phyloP scores from a whole-genome alignment of 164 flowering plant genomes.

The Houttuynia cordata region DNA sequence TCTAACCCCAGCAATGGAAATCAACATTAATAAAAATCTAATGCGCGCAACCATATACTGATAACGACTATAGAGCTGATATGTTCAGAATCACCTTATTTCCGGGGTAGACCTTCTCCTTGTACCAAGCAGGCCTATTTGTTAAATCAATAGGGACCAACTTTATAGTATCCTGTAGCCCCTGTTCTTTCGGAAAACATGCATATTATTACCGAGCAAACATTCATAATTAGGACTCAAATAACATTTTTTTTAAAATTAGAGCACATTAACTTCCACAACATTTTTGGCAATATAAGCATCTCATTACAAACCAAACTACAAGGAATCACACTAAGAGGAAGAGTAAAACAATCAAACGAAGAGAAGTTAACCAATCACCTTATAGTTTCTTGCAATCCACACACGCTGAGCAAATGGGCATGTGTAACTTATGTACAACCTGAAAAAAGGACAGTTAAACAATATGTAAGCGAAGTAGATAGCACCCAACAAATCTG shows the following conservation, averaged over 20 bases:
- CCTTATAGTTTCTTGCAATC: constrained; percentile 82
- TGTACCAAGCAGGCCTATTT: constrained; percentile 81
- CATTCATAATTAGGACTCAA: neutral
- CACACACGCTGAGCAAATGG: constrained; percentile 83
- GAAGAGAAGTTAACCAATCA: constrained; percentile 3
- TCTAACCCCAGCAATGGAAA: neutral
- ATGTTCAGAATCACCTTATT: constrained; percentile 35
- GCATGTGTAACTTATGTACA: constrained; percentile 58
- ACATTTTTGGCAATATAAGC: neutral
- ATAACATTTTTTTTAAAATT: too few relatives aligned
- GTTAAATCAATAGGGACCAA: constrained; percentile 63
- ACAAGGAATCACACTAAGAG: neutral
- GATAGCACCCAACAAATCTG: too few relatives aligned
- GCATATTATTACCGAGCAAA: neutral
- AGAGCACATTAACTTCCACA: neutral
- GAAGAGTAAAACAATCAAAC: neutral
- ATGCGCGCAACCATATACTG: neutral
- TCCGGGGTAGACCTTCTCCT: constrained; percentile 72
- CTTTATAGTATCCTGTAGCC: constrained; percentile 60
- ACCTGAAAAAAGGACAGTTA: constrained; percentile 25
- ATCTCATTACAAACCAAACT: neutral
- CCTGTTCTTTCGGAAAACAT: constrained; percentile 26
- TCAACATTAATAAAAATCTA: neutral
- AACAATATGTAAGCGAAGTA: neutral
- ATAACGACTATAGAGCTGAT: neutral